These are phyloP conservation scores for Arthroderma sp. DNA, from an alignment of 2,329 filamentous ascomycete species.

Conservation along the genomic window DNA sequence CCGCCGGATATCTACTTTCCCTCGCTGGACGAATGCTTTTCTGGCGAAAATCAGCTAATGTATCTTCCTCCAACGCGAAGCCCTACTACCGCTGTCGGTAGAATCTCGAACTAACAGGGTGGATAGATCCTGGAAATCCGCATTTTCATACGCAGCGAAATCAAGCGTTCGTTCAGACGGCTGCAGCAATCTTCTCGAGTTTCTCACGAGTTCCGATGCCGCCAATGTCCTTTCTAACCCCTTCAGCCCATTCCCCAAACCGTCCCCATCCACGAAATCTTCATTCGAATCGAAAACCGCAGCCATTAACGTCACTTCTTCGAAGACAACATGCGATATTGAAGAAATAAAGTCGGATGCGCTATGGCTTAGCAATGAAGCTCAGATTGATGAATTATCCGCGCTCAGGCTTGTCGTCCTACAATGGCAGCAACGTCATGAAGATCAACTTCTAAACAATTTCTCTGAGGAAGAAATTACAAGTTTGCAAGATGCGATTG, in stretches of 20 bases:
- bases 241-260: conserved; percentile 51
- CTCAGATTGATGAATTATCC: conserved; percentile 64
- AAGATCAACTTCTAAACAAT: conserved; percentile 55
- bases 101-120: conserved; percentile 16
- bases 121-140: conserved; percentile 46
- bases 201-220: conserved; percentile 59
- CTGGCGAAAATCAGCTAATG: conserved; percentile 67
- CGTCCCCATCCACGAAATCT: conserved; percentile 51
- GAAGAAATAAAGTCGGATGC: conserved; percentile 73
- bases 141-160: conserved; percentile 39
- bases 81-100: neutral
- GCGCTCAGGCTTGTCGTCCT: conserved; percentile 68
- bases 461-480: conserved; percentile 66
- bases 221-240: conserved; percentile 56
- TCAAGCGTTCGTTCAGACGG: conserved; percentile 34
- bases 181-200: conserved; percentile 48
- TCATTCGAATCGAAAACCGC: conserved; percentile 75
- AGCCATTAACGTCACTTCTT: conserved; percentile 66
- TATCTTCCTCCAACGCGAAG: conserved; percentile 28
- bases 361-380: conserved; percentile 69
- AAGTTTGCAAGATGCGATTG: conserved; percentile 57
- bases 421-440: conserved; percentile 72
- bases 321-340: conserved; percentile 56
- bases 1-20: conserved; percentile 66
- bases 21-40: conserved; percentile 71